A percentile compares a stretch with the other conserved stretches of the same genome.
phyloP scores from a whole-genome alignment of 768 basidiomycete genomes.

The Tricholoma matsutake region DNA sequence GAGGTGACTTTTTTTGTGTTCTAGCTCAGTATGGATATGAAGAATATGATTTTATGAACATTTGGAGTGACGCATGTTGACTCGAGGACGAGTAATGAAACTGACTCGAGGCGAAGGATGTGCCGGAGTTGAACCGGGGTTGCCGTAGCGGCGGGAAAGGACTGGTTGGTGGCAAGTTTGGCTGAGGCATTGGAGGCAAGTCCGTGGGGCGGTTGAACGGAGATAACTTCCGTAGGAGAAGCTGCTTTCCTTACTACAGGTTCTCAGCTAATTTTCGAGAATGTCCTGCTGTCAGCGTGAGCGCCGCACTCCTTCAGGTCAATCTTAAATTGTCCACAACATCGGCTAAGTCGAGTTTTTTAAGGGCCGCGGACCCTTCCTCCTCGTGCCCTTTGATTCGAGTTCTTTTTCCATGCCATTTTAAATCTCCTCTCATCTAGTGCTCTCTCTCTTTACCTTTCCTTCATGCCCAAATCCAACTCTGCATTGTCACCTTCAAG shows the following conservation, averaged over 20 bases:
- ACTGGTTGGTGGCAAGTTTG: constrained; percentile 6
- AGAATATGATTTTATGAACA: constrained; percentile 36
- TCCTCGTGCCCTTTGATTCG: constrained; percentile 68
- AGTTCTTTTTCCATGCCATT: constrained; percentile 66
- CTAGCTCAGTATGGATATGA: constrained; percentile 37
- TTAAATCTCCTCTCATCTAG: constrained; percentile 40
- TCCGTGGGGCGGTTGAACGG: constrained; percentile 30
- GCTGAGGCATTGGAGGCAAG: constrained; percentile 20
- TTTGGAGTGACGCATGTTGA: constrained; percentile 34
- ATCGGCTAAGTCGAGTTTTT: constrained; percentile 45
- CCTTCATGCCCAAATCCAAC: constrained; percentile 42
- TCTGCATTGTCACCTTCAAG: constrained; percentile 27
- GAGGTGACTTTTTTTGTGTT: constrained; percentile 32
- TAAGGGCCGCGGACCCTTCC: constrained; percentile 53
- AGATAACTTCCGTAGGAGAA: constrained; percentile 36
- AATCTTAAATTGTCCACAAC: constrained; percentile 51
- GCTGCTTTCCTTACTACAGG: constrained; percentile 26
- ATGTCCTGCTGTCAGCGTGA: constrained; percentile 40
- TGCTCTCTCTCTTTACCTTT: constrained; percentile 27
- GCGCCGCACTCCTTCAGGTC: constrained; percentile 45
- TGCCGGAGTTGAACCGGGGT: constrained; percentile 22
- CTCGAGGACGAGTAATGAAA: constrained; percentile 24
- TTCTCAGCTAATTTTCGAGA: constrained; percentile 39
- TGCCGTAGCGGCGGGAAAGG: constrained; percentile 25
- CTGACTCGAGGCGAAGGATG: constrained; percentile 21